Base-by-base conservation (phyloP, 352 stramenopile species). In the Globisporangium parvum region DNA sequence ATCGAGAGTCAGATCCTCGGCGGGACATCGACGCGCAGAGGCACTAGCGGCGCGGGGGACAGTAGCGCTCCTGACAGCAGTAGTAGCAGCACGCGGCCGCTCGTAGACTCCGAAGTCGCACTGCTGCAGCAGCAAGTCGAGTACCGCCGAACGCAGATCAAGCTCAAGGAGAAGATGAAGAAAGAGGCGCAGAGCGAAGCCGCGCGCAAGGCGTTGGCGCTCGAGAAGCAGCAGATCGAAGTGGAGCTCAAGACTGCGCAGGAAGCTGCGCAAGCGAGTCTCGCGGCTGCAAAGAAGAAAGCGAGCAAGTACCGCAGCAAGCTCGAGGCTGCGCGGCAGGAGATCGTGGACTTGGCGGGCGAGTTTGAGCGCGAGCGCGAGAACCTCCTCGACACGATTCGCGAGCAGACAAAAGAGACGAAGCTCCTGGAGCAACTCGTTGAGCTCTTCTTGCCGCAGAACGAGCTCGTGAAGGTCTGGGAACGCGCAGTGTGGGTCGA, bases 361-460 rank as follows among this genome's bases (percentile, higher is more conserved):
- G 88, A 96, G 53, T 93, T 95, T 59, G 80, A 93, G 59, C 79
- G 76, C 12, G 88, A 96, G 65, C 80, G 86, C 0, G 82, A 94
- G 49, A 88, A 82, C 33, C 59, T 95, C 46, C 62, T 95, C 33
- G 88, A 96, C 55, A 94, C 80, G 9, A 90, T 96, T 35, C 83
- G 87, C n/a, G 85, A 95, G 46, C 85, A 95, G 45, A 95, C 87
- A 2, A 89, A 88, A 55, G 88, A 96, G 59, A 72, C 79, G 26
- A 93, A 95, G 59, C 63, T 96, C 23, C 63, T 95, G 35, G 84
- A 96, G 59, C 85, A 96, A 48, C 77, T 96, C n/a, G 77, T 91
- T 3, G 77, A 93, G 60, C 51, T 95, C 1, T 91, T 96, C 37
- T 42, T 96, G 17, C 74, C 77, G 6, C 78, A 93, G 51, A 92